Conservation (phyloP, 2,329 filamentous ascomycete species). For the Aureobasidium namibiae region DNA sequence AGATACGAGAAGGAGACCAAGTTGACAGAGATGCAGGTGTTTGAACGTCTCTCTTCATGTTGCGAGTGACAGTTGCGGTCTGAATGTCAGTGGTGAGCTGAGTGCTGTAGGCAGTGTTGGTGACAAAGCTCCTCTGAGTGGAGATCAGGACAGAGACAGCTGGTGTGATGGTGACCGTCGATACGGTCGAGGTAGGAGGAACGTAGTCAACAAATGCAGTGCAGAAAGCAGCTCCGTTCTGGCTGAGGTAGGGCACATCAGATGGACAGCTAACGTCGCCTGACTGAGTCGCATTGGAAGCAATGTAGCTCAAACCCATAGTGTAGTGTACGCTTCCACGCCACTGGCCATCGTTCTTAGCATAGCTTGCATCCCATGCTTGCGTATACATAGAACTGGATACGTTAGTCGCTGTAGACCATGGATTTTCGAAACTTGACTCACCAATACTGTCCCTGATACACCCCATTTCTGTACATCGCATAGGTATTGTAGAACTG, state of each 20-base stretch:
- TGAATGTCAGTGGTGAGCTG: not conserved
- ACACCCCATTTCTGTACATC: not conserved
- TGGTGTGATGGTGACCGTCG: not conserved
- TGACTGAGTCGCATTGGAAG: not conserved
- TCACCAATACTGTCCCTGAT: not conserved
- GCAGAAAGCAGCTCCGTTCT: not conserved
- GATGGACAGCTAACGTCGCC: not conserved
- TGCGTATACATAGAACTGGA: not conserved
- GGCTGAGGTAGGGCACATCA: not conserved
- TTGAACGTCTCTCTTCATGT: not conserved
- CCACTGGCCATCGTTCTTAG: not conserved
- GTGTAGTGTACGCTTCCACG: not conserved
- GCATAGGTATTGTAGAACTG: not conserved
- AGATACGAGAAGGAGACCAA: conserved; percentile 8
- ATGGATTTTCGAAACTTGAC: too few species aligned
- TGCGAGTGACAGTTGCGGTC: not conserved
- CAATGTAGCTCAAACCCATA: not conserved
- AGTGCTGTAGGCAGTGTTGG: too few species aligned
- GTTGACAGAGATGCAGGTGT: conserved; percentile 4
- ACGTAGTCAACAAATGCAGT: not conserved
- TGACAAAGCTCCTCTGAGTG: not conserved
- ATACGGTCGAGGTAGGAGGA: not conserved
- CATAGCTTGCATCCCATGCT: not conserved
- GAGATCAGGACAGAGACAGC: not conserved
- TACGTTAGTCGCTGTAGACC: not conserved